Evolutionary conservation across 2,329 filamentous ascomycete species (phyloP).

Genomic region (Seiridium unicorne): DNA sequence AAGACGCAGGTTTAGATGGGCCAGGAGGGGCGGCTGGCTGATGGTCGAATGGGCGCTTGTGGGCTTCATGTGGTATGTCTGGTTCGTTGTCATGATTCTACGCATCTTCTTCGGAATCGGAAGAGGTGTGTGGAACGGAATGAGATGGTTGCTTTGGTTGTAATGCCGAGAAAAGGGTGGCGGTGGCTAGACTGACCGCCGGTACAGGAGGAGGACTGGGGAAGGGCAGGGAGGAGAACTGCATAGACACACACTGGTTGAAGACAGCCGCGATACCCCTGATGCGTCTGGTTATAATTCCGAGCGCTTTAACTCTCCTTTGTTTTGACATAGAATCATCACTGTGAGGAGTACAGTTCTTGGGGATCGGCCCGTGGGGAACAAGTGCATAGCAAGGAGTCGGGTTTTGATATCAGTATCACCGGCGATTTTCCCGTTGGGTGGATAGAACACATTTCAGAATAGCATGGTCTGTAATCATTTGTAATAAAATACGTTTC

Average conservation of each 20-base stretch:
- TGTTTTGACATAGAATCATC: not conserved
- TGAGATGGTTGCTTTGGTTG: slow-evolving; percentile 80
- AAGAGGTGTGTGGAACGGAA: slow-evolving; percentile 54
- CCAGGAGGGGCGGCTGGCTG: slow-evolving; percentile 75
- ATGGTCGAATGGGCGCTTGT: slow-evolving; percentile 85
- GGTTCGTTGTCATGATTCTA: slow-evolving; percentile 80
- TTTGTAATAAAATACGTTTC: not conserved
- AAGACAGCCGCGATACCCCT: not conserved
- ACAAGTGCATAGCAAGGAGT: not conserved
- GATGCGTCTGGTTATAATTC: not conserved
- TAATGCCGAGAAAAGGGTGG: not conserved
- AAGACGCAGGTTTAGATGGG: slow-evolving; percentile 67
- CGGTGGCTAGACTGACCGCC: too few species aligned
- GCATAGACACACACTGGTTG: not conserved
- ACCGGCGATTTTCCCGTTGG: not conserved
- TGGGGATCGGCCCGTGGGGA: not conserved
- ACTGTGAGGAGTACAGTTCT: not conserved
- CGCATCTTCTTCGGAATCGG: slow-evolving; percentile 64
- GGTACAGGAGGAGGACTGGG: too few species aligned
- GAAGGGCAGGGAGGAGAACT: not conserved
- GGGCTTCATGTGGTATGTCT: slow-evolving; percentile 90
- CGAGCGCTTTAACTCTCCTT: not conserved
- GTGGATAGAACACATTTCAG: not conserved
- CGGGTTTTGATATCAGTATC: not conserved
- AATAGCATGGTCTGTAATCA: not conserved